Evolutionary conservation across 2,329 filamentous ascomycete genomes (phyloP), one percentile per base, ranked within the genome.

Genomic region (Didymella lethalis): DNA sequence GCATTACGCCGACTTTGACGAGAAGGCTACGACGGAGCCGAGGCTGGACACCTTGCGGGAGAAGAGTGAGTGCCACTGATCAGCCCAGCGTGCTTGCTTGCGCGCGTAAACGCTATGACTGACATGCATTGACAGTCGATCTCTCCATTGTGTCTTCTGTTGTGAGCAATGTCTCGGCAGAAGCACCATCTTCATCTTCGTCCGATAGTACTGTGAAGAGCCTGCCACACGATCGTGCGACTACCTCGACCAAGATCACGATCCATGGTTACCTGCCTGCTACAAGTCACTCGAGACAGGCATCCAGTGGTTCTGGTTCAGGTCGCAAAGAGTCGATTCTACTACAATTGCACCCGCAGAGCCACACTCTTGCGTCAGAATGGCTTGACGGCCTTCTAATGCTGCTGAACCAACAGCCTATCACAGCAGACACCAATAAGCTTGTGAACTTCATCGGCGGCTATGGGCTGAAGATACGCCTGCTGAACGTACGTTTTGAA

Each of bases 341-440:
- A 23, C 82, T 99, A 53, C 91, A 89, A n/a, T 83, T 99, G 51
- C 88, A 92, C 75, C 93, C 94, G 6, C 82, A 88, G 59, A 91
- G 88, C 58, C 90, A 95, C 73, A 91, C 88, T 64, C 81, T 95
- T 47, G 95, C 95, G 10, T 96, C 93, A 0, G 95, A 99, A 78
- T 99, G 95, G 95, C 84, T 99, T 5, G 95, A 99, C 75, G 95
- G 95, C 0, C 80, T 99, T 64, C 84, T 98, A 56, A 96, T 99
- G 93, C 83, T 99, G 54, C 84, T 99, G 25, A 93, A 96, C 73
- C 95, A 99, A 78, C 88, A 93, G 59, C 95, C 95, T 20, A 97
- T 99, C 74, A 99, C 95, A n/a, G 87, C 93, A 2, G 94, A 98
- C 79, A 98, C 95, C 34, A 94, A 90, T 74, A 96, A 95, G 77